A percentile compares a stretch with the other conserved stretches of the same genome.
These are phyloP conservation scores for Prototheca cutis DNA, from an alignment of 163 green algal genomes.

Conservation along the genomic window DNA sequence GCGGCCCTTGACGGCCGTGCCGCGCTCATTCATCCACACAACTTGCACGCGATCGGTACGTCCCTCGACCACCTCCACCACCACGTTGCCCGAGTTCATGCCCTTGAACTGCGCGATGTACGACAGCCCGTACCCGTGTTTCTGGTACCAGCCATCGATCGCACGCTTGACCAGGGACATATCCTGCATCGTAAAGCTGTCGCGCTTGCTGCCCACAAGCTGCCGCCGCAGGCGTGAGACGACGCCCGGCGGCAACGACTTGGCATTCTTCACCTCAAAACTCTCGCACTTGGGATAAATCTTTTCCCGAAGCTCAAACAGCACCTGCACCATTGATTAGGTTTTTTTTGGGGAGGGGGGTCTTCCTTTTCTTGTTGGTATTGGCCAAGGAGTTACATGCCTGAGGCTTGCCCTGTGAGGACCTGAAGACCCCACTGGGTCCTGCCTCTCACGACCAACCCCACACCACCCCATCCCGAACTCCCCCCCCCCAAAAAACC, in stretches of 20 bases:
- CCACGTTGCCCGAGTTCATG: slow-evolving; percentile 42
- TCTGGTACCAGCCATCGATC: slow-evolving; percentile 67
- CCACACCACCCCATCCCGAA: not conserved
- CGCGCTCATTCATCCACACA: not conserved
- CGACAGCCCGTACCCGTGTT: slow-evolving; percentile 64
- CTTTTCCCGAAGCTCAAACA: slow-evolving; percentile 34
- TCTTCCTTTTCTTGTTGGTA: not conserved
- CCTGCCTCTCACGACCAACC: slow-evolving; percentile 3
- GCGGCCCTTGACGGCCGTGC: slow-evolving; percentile 23
- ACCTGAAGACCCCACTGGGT: not conserved
- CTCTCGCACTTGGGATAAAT: slow-evolving; percentile 30
- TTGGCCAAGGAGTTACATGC: not conserved
- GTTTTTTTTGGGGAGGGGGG: not conserved
- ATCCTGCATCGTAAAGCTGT: slow-evolving; percentile 30
- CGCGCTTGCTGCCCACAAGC: not conserved
- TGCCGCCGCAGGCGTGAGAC: not conserved
- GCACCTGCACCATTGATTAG: slow-evolving; percentile 7
- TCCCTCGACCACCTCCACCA: slow-evolving; percentile 32
- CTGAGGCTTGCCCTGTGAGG: not conserved
- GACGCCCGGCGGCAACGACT: slow-evolving; percentile 44
- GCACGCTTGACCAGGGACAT: slow-evolving; percentile 30
- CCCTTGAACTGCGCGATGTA: slow-evolving; percentile 83
- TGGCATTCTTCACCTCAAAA: slow-evolving; percentile 57
- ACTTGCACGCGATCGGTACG: slow-evolving; percentile 30
- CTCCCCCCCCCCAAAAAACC: not conserved